These are phyloP conservation scores for Lobosporangium transversale DNA, from an alignment of 192 early-diverging fungal genomes.

Conservation along the genomic window DNA sequence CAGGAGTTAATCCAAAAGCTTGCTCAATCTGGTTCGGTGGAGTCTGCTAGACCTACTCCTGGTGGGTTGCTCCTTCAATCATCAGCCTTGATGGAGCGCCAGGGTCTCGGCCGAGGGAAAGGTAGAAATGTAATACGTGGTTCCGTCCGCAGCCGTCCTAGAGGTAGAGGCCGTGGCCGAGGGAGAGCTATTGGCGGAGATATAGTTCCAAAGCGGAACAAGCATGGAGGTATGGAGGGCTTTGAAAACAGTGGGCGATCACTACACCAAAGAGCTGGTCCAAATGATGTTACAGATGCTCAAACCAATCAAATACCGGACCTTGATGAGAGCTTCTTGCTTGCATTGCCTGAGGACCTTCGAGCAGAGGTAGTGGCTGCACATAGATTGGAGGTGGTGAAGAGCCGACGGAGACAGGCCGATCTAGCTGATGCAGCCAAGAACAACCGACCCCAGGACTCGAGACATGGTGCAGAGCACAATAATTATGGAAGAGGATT, in stretches of 20 bases:
- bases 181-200: not conserved
- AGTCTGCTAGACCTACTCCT: not conserved
- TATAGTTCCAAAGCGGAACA: not conserved
- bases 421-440: not conserved
- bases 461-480: not conserved
- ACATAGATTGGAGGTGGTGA: conserved; percentile 19
- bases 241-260: too few species aligned
- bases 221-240: too few species aligned
- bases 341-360: conserved; percentile 35
- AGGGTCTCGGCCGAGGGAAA: conserved; percentile 1
- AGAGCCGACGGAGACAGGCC: conserved; percentile 14
- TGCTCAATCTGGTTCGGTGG: not conserved
- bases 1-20: conserved; percentile 29
- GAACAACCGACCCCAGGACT: not conserved
- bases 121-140: not conserved
- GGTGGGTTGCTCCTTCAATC: not conserved
- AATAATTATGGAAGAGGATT: not conserved
- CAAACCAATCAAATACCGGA: not conserved
- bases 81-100: not conserved
- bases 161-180: conserved; percentile 1
- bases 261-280: not conserved
- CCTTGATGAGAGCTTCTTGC: conserved; percentile 26
- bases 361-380: conserved; percentile 26
- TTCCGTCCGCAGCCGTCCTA: not conserved
- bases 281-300: not conserved